These are phyloP conservation scores for Arctium minus DNA, from an alignment of 129 eudicot species.

Conservation along the genomic window DNA sequence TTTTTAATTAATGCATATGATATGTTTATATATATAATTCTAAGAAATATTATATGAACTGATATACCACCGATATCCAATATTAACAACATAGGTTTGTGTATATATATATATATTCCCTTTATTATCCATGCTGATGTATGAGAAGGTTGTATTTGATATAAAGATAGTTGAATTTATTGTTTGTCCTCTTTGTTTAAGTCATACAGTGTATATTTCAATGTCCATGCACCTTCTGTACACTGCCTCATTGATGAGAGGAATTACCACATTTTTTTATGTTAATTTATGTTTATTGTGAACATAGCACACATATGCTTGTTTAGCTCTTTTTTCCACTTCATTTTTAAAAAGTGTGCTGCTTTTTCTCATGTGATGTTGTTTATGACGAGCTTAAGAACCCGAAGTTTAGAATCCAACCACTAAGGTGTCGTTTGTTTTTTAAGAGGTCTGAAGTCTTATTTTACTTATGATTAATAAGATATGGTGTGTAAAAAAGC, in stretches of 20 bases:
- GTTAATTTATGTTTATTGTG: background rate
- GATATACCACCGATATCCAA: too few relatives aligned
- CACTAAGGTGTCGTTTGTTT: too few relatives aligned
- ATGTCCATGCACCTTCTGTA: constrained; percentile 1
- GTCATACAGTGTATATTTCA: background rate
- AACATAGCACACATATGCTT: background rate
- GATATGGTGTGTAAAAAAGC: too few relatives aligned
- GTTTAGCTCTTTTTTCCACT: background rate
- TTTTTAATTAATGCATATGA: too few relatives aligned
- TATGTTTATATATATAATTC: too few relatives aligned
- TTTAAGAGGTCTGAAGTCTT: too few relatives aligned
- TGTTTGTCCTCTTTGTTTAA: background rate
- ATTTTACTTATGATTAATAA: too few relatives aligned
- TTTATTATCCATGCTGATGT: background rate
- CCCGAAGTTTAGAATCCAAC: too few relatives aligned
- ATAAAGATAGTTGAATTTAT: constrained; percentile 1
- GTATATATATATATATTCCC: background rate
- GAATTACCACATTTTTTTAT: background rate
- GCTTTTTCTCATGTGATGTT: background rate
- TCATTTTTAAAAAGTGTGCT: background rate
- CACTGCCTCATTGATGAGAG: constrained; percentile 10
- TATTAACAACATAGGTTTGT: too few relatives aligned
- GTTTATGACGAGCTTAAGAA: too few relatives aligned
- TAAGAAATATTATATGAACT: too few relatives aligned
- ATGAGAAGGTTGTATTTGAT: constrained; percentile 14